These are phyloP conservation scores for Euphrasia confusa DNA, from an alignment of 257 asterid species.

Conservation along the genomic window DNA sequence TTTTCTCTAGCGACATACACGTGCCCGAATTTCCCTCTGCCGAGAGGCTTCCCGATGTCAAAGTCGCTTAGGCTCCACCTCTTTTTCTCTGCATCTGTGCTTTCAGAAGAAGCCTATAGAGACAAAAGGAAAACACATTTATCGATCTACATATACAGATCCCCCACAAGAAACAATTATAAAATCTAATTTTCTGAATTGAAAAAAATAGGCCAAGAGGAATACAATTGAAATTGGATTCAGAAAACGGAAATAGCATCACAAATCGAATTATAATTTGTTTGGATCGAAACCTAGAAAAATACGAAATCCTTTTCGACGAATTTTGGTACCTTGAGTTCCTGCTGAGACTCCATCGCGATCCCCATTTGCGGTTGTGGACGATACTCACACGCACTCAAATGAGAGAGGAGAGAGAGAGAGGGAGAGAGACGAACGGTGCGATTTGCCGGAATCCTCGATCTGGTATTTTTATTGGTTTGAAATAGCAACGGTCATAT, in stretches of 20 bases:
- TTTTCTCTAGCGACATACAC: slow-evolving; percentile 93
- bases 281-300: background rate
- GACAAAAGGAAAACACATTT: slow-evolving; percentile 25
- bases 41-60: slow-evolving; percentile 96
- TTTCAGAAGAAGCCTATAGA: slow-evolving; percentile 47
- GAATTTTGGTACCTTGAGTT: slow-evolving; percentile 37
- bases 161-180: background rate
- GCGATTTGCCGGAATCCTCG: slow-evolving; percentile 8
- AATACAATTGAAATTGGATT: background rate
- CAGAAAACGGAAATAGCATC: background rate
- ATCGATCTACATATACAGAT: background rate
- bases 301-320: background rate
- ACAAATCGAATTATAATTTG: background rate
- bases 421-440: slow-evolving; percentile 9
- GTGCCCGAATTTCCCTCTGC: slow-evolving; percentile 94
- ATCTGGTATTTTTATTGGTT: slow-evolving; percentile 30
- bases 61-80: slow-evolving; percentile 83
- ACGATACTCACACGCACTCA: slow-evolving; percentile 21
- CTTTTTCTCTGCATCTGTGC: slow-evolving; percentile 52
- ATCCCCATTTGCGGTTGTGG: slow-evolving; percentile 45
- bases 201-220: background rate
- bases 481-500: slow-evolving; percentile 44
- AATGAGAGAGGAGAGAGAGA: slow-evolving; percentile 18
- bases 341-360: slow-evolving; percentile 51
- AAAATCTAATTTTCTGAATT: background rate